These are phyloP conservation scores for Globisporangium mamillatum DNA, from an alignment of 352 stramenopile species.

Conservation along the genomic window DNA sequence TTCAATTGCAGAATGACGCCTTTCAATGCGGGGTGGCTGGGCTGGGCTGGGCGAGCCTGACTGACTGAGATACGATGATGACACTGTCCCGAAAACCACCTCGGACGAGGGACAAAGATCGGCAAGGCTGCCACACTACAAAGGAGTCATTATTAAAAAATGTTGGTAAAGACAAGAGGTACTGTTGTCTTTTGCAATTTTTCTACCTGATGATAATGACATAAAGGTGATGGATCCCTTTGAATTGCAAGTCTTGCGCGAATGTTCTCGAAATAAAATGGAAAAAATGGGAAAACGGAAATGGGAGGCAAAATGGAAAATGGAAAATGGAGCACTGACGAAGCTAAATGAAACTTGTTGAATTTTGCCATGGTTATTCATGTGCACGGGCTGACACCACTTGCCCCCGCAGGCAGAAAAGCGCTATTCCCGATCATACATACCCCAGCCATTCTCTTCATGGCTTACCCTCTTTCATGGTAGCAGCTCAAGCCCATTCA, in stretches of 20 bases:
- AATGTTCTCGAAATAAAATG: slow-evolving; percentile 2
- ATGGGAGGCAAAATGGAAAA: background rate
- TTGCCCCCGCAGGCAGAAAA: background rate
- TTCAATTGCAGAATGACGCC: slow-evolving; percentile 14
- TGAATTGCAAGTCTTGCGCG: background rate
- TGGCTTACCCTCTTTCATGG: background rate
- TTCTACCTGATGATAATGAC: background rate
- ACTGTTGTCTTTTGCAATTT: background rate
- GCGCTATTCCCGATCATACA: background rate
- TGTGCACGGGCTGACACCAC: background rate
- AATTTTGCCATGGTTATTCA: background rate
- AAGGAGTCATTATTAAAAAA: background rate
- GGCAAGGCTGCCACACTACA: background rate
- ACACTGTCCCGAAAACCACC: background rate
- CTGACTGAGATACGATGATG: background rate
- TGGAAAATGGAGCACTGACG: background rate
- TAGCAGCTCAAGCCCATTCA: background rate
- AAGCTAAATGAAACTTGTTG: background rate
- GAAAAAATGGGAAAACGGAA: background rate
- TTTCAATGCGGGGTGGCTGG: background rate
- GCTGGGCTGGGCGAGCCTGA: background rate
- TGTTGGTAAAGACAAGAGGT: no score
- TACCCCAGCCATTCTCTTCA: background rate
- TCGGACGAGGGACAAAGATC: slow-evolving; percentile 6
- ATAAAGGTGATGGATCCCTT: background rate